A percentile compares a stretch with the other conserved stretches of the same genome.
Evolutionary conservation across 2,329 filamentous ascomycete genomes (phyloP).

Genomic region (Aspergillus latus): DNA sequence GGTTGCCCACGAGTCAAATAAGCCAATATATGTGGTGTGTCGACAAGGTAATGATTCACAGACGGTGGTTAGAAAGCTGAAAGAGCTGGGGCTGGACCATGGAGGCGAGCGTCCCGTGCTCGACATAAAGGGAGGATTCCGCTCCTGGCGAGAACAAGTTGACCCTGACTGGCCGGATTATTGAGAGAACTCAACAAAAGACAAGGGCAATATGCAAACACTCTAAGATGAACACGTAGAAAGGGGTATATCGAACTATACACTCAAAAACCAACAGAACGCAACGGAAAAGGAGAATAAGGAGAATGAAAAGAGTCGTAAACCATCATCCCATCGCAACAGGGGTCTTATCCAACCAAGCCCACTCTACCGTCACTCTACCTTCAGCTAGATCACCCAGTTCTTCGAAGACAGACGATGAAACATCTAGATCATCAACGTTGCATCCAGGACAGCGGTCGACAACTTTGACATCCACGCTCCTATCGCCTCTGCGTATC

Average conservation of each 20-base stretch:
- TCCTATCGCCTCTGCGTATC: conserved; percentile 55
- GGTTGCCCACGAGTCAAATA: conserved; percentile 24
- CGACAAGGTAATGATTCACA: conserved; percentile 53
- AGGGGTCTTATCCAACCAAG: conserved; percentile 48
- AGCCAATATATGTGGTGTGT: conserved; percentile 48
- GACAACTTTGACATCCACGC: conserved; percentile 64
- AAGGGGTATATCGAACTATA: conserved; percentile 10
- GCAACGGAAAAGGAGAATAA: conserved; percentile 1
- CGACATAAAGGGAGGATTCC: conserved; percentile 45
- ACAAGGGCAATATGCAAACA: neutral
- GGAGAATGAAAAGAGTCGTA: neutral
- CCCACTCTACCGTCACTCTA: conserved; percentile 52
- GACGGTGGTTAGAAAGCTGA: conserved; percentile 44
- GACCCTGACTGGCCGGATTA: conserved; percentile 46
- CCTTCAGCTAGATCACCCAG: conserved; percentile 49
- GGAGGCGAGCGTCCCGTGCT: conserved; percentile 36
- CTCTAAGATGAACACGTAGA: conserved; percentile 1
- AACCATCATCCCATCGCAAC: conserved; percentile 15
- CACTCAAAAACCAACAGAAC: neutral
- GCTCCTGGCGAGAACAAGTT: conserved; percentile 44
- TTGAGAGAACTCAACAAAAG: conserved; percentile 15
- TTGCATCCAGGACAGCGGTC: conserved; percentile 62
- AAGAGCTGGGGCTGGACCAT: conserved; percentile 38
- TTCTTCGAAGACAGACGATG: conserved; percentile 48
- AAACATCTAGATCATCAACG: conserved; percentile 53